Evolutionary conservation across 371 early-diverging fungal genomes (phyloP).

Genomic region (Mortierella sp.): DNA sequence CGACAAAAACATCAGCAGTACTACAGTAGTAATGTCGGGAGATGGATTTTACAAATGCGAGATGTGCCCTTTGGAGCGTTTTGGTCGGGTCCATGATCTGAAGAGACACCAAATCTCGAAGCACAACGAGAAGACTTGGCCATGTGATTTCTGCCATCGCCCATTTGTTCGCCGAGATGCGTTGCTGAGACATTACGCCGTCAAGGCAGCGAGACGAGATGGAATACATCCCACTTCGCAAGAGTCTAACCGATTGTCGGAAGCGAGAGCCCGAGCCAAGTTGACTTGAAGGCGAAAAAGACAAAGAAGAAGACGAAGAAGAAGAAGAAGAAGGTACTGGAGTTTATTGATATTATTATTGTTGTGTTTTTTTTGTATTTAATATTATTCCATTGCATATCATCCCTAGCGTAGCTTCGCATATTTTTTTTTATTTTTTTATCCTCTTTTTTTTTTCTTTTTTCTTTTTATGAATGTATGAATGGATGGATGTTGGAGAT

Average conservation of each 20-base stretch:
- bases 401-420: too few species aligned
- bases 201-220: constrained; percentile 43
- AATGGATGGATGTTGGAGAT: too few species aligned
- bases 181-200: constrained; percentile 40
- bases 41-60: constrained; percentile 33
- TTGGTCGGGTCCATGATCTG: constrained; percentile 45
- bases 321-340: too few species aligned
- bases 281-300: not conserved
- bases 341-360: too few species aligned
- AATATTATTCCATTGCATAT: too few species aligned
- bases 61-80: constrained; percentile 34
- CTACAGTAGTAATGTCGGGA: not conserved
- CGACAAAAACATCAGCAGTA: not conserved
- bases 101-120: constrained; percentile 50
- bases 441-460: too few species aligned
- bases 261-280: constrained; percentile 38
- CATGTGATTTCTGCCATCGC: constrained; percentile 48
- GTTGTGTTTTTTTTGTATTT: too few species aligned
- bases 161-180: constrained; percentile 52
- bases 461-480: too few species aligned
- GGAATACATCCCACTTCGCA: constrained; percentile 37
- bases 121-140: constrained; percentile 48
- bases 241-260: constrained; percentile 29
- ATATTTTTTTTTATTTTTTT: too few species aligned
- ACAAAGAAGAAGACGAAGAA: too few species aligned